Base-by-base conservation (phyloP, 1,139 yeast species). In the Magnusiomyces suaveolens region DNA sequence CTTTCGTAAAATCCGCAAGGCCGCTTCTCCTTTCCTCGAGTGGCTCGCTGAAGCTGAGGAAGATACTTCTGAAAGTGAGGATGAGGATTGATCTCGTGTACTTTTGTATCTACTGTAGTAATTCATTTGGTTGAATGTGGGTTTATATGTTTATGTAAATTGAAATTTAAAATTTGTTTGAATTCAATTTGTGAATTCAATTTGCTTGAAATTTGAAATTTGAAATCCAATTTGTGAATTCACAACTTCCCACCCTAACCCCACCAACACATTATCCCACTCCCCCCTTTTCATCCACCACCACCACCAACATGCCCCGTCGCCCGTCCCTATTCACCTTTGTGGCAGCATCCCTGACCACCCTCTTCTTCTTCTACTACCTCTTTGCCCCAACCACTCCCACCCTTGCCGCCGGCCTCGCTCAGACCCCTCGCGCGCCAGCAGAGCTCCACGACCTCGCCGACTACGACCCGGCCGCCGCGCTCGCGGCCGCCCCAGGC, bases 11-110 rank as follows among this genome's bases (percentile, higher is more conserved):
- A 96, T 92, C 54, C 87, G 97, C 73, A 87, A 84, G 72, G 95
- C 96, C 50, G 97, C 97, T 59, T 89, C 88, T 74, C 96, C 97
- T 46, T 92, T 92, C 73, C 75, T 92, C 61, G 83, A 85, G 64
- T 92, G 98, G 98, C 80, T 92, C 62, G 97, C 98, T 57, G 97
- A 89, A 62, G 87, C 84, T 60, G 82, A 81, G 57, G 78, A 75
- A 54, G 74, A 70, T 41, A 74, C 70, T 24, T 69, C 64, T 51
- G 60, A 64, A 51, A 47, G 50, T 36, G 16, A 41, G 2, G 50
- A 47, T 18, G 50, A 47, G 12, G 50, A 47, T 4, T 21, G 24
- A 43, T 43, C 24, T 23, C 3, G 4, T 43, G 2, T 43, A 23
- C 18, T 43, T 43, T 3, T 43, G 12, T 43, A 8, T 38, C 4